phyloP scores from a whole-genome alignment of 441 rosid species.

The Pelargonium exstipulatum region DNA sequence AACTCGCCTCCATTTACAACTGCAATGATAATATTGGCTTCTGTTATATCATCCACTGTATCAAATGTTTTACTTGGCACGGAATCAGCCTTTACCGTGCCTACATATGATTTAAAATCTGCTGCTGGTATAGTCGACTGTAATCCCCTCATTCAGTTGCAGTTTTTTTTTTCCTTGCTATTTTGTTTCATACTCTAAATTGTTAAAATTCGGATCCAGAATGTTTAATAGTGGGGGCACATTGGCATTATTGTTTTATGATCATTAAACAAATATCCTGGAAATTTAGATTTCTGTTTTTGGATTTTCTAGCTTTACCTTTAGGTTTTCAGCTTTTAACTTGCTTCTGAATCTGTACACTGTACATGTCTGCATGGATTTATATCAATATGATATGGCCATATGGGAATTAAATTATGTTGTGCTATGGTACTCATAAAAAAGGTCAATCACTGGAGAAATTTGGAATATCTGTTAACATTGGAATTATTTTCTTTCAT shows the following conservation, averaged over 20 bases:
- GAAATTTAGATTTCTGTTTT: not conserved
- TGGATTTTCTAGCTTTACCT: too few species aligned
- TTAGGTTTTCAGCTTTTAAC: not conserved
- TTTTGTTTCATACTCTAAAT: not conserved
- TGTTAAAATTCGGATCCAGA: not conserved
- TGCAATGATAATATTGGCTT: conserved; percentile 93
- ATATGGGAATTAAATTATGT: not conserved
- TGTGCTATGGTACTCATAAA: not conserved
- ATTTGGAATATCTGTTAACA: not conserved
- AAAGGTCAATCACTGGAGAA: not conserved
- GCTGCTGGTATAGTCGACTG: conserved; percentile 63
- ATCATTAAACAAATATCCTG: not conserved
- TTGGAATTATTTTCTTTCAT: too few species aligned
- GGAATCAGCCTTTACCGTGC: conserved; percentile 89
- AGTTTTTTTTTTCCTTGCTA: not conserved
- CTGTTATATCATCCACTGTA: conserved; percentile 89
- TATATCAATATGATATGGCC: not conserved
- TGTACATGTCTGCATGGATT: too few species aligned
- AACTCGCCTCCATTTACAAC: conserved; percentile 96
- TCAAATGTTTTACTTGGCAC: conserved; percentile 87
- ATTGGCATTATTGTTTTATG: not conserved
- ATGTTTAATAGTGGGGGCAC: not conserved
- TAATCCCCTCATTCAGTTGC: not conserved
- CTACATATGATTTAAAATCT: conserved; percentile 85
- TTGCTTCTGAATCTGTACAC: not conserved